Base-by-base conservation (phyloP, 108 stramenopile species). In the Nitzschia inconspicua region DNA sequence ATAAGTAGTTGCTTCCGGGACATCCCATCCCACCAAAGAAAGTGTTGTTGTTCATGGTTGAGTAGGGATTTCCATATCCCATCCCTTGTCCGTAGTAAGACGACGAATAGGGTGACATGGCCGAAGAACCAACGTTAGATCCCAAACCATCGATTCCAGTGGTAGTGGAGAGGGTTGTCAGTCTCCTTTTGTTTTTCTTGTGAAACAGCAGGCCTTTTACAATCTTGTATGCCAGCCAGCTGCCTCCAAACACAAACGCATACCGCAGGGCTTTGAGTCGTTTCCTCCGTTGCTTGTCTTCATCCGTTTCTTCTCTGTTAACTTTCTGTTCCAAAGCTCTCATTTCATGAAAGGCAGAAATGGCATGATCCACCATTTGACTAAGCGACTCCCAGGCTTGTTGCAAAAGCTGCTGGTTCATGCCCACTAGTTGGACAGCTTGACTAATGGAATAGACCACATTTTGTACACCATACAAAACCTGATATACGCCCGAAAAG, bases 381-480 rank as follows among this genome's bases (percentile, higher is more conserved):
- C 65, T 73, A 20, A 76, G 41, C 13, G 82, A 74, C 34, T 87
- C 84, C 46, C 76, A 84, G 28, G 89, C 54, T 41, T 87, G 82
- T 23, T 83, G 70, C 39, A 93, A 57, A 20, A 78, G 82, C 35
- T 93, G 86, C 36, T 87, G 82, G 68, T 93, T 93, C 78, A 83
- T 89, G 6, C 91, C 86, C 20, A 93, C 60, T 49, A 93, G 76
- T 48, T 93, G 80, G 3, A 93, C 78, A 3, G 84, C 91, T 66
- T 89, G 88, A 16, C 84, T 81, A 8, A 93, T 35, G 3, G 88
- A 88, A 62, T 88, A 93, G 2, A 93, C 67, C 0, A 89, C 73
- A 37, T 66, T 87, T 53, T 93, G 91, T 27, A 93, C 63, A 0
- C 85, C 76, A 58, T 83, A 89, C 20, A 93, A 42, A 25, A 81